Evolutionary conservation across 352 stramenopile species (phyloP).

Genomic region (Pythium aphanidermatum): DNA sequence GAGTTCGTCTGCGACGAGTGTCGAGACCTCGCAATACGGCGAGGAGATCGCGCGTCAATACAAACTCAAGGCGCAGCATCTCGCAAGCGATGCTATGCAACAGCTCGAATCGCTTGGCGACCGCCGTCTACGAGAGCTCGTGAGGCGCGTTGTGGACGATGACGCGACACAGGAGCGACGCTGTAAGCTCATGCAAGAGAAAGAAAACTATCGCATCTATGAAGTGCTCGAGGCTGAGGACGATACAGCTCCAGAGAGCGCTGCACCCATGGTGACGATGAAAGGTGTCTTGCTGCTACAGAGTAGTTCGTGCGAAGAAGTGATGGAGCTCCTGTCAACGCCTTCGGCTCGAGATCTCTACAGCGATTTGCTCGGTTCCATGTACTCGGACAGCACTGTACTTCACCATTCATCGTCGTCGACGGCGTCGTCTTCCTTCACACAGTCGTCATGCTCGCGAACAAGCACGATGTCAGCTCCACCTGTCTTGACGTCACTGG

Average conservation of each 20-base stretch:
- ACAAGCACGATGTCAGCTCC: slow-evolving; percentile 2
- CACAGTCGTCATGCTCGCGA: slow-evolving; percentile 1
- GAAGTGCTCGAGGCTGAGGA: slow-evolving; percentile 29
- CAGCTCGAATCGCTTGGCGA: slow-evolving; percentile 43
- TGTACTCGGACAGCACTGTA: slow-evolving; percentile 39
- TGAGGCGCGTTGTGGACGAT: slow-evolving; percentile 57
- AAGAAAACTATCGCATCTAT: slow-evolving; percentile 75
- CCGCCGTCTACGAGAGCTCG: slow-evolving; percentile 47
- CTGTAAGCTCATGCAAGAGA: slow-evolving; percentile 58
- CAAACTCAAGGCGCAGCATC: slow-evolving; percentile 33
- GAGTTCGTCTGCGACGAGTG: background rate
- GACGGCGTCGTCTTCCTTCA: background rate
- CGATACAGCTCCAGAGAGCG: slow-evolving; percentile 18
- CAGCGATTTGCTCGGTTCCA: slow-evolving; percentile 45
- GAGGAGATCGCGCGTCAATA: slow-evolving; percentile 62
- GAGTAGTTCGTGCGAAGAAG: slow-evolving; percentile 61
- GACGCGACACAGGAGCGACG: slow-evolving; percentile 32
- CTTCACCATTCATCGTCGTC: slow-evolving; percentile 6
- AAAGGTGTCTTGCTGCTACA: slow-evolving; percentile 63
- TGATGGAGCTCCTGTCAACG: slow-evolving; percentile 51
- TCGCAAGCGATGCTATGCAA: slow-evolving; percentile 33
- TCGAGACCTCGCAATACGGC: slow-evolving; percentile 22
- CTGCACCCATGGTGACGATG: slow-evolving; percentile 46
- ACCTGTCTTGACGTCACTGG: slow-evolving; percentile 24
- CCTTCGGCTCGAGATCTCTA: slow-evolving; percentile 35